phyloP scores from a whole-genome alignment of 768 basidiomycete species.

The Cytidiella melzeri region DNA sequence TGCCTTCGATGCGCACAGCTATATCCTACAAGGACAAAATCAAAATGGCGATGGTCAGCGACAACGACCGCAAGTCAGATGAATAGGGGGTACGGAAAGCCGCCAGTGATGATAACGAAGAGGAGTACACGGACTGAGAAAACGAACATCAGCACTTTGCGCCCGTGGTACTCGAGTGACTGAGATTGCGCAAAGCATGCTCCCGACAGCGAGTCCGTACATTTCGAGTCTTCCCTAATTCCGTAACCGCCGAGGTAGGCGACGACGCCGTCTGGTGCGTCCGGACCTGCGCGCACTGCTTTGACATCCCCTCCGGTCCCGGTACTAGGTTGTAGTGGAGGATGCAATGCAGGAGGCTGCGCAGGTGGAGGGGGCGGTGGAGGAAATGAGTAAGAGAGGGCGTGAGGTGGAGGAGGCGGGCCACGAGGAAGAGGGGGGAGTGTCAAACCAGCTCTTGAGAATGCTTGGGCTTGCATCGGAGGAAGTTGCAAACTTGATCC shows the following conservation, averaged over 20 bases:
- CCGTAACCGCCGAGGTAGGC: constrained; percentile 35
- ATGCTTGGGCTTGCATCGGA: constrained; percentile 6
- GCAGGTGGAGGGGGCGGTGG: constrained; percentile 10
- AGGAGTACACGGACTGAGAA: constrained; percentile 44
- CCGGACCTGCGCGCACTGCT: constrained; percentile 9
- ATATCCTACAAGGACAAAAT: constrained; percentile 49
- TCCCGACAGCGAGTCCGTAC: constrained; percentile 50
- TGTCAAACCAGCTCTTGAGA: not conserved
- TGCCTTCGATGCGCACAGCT: constrained; percentile 64
- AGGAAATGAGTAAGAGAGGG: constrained; percentile 7
- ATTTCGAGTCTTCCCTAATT: constrained; percentile 44
- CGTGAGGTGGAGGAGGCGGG: not conserved
- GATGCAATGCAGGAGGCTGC: not conserved
- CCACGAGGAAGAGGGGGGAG: constrained; percentile 9
- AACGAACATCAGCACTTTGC: constrained; percentile 52
- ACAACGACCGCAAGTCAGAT: not conserved
- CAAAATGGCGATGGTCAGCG: not conserved
- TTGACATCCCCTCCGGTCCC: not conserved
- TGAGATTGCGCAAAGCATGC: constrained; percentile 39
- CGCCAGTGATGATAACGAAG: constrained; percentile 6
- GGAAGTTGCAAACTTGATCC: constrained; percentile 5
- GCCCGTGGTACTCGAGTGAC: constrained; percentile 37
- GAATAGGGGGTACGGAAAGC: not conserved
- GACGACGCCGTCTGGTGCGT: constrained; percentile 31
- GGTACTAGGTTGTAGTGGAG: not conserved